phyloP scores from a whole-genome alignment of 768 basidiomycete genomes.

The Boletus patriciae region DNA sequence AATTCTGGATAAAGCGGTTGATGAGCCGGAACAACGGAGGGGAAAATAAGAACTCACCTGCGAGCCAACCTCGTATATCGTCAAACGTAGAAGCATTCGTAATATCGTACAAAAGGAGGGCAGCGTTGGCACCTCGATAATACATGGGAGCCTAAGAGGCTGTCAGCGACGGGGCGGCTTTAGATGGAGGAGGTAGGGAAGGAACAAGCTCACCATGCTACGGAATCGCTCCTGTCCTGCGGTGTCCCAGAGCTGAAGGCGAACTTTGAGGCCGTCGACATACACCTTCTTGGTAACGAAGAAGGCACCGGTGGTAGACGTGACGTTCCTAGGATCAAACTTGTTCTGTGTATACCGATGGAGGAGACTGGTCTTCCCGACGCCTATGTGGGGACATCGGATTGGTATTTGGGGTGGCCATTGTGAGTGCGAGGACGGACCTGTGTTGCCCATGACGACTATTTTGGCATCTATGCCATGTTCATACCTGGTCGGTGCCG shows the following conservation, averaged over 20 bases:
- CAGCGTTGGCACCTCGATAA: conserved; percentile 94
- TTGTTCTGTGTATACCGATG: conserved; percentile 88
- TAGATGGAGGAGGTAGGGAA: conserved; percentile 1
- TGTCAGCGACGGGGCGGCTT: conserved; percentile 19
- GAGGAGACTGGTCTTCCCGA: conserved; percentile 90
- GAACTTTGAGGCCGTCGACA: conserved; percentile 82
- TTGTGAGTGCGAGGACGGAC: conserved; percentile 34
- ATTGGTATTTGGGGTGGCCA: conserved; percentile 18
- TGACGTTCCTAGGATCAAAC: conserved; percentile 85
- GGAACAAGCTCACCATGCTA: conserved; percentile 64
- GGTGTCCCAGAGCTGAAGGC: conserved; percentile 89
- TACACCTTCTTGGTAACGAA: conserved; percentile 92
- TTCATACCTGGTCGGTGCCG: conserved; percentile 68
- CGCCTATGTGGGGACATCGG: conserved; percentile 48
- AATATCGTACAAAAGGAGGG: conserved; percentile 92
- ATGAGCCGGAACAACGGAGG: background rate
- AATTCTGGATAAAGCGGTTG: conserved; percentile 53
- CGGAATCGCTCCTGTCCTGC: conserved; percentile 93
- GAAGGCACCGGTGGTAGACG: conserved; percentile 89
- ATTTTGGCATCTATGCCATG: conserved; percentile 92
- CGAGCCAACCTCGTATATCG: conserved; percentile 89
- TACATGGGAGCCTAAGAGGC: conserved; percentile 83
- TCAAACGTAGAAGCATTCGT: conserved; percentile 87
- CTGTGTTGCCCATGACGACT: conserved; percentile 88
- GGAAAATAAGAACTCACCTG: conserved; percentile 53